phyloP scores from a whole-genome alignment of 441 rosid species.

The Pelargonium cotyledonis region DNA sequence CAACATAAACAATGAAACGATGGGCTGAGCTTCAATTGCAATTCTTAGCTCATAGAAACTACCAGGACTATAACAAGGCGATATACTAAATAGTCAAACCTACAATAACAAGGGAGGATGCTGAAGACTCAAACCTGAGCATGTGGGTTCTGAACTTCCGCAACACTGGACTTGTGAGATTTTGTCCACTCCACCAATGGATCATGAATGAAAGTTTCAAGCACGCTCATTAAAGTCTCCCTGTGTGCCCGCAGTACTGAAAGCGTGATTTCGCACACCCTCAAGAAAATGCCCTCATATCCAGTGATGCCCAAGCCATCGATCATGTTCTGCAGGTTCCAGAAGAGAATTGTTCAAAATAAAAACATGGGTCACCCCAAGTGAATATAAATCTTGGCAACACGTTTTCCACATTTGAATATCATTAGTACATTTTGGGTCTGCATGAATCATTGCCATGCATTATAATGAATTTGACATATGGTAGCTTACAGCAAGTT shows the following conservation, averaged over 20 bases:
- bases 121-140: constrained; percentile 65
- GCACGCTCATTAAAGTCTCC: constrained; percentile 96
- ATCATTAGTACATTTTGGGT: neutral
- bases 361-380: constrained; percentile 2
- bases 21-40: too few species aligned
- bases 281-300: constrained; percentile 85
- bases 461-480: too few species aligned
- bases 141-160: constrained; percentile 97
- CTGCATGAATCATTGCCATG: neutral
- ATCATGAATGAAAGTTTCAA: constrained; percentile 97
- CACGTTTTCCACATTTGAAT: neutral
- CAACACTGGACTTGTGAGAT: constrained; percentile 92
- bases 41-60: constrained; percentile 2
- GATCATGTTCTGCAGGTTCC: constrained; percentile 75
- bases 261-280: constrained; percentile 88
- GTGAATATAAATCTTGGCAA: neutral
- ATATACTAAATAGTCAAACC: neutral
- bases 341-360: constrained; percentile 13
- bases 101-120: constrained; percentile 8
- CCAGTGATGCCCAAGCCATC: constrained; percentile 99
- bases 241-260: constrained; percentile 83
- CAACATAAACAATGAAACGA: too few species aligned
- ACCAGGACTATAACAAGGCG: too few species aligned
- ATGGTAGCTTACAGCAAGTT: too few species aligned
- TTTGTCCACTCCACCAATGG: constrained; percentile 99